These are phyloP conservation scores for Hypoxylon sp. DNA, from an alignment of 2,329 filamentous ascomycete genomes.

Conservation along the genomic window DNA sequence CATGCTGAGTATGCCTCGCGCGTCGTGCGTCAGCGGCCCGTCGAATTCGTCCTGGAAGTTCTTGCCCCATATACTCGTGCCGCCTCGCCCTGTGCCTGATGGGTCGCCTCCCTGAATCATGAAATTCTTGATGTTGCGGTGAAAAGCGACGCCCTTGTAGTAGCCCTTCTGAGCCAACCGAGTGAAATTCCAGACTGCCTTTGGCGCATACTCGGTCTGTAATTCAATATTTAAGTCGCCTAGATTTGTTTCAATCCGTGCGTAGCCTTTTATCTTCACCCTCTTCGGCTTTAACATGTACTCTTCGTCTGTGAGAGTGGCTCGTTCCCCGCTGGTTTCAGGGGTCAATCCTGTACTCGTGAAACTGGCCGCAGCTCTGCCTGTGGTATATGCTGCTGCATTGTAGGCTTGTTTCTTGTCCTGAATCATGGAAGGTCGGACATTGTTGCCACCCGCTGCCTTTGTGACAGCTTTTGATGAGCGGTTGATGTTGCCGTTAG, in stretches of 20 bases:
- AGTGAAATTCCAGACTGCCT: constrained; percentile 97
- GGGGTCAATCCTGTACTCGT: constrained; percentile 95
- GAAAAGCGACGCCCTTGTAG: constrained; percentile 87
- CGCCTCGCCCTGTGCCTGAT: constrained; percentile 91
- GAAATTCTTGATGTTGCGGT: constrained; percentile 94
- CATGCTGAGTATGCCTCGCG: constrained; percentile 88
- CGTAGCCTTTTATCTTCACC: constrained; percentile 92
- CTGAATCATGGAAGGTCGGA: constrained; percentile 63
- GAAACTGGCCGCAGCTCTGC: constrained; percentile 91
- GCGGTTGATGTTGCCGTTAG: constrained; percentile 71
- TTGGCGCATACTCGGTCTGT: constrained; percentile 90
- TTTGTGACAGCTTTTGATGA: constrained; percentile 62
- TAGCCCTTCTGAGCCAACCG: constrained; percentile 90
- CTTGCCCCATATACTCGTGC: constrained; percentile 91
- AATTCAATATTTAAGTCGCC: constrained; percentile 91
- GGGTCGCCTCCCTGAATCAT: constrained; percentile 99
- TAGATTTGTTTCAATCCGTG: constrained; percentile 86
- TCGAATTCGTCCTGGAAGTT: constrained; percentile 96
- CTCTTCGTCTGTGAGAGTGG: constrained; percentile 91
- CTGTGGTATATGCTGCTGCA: constrained; percentile 90
- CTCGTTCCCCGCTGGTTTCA: constrained; percentile 88
- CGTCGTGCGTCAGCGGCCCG: constrained; percentile 86
- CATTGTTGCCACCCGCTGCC: constrained; percentile 49
- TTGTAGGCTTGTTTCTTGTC: constrained; percentile 80
- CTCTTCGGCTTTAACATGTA: constrained; percentile 94